phyloP scores from a whole-genome alignment of 2,329 filamentous ascomycete genomes.

The Trichocomaceae sp. region DNA sequence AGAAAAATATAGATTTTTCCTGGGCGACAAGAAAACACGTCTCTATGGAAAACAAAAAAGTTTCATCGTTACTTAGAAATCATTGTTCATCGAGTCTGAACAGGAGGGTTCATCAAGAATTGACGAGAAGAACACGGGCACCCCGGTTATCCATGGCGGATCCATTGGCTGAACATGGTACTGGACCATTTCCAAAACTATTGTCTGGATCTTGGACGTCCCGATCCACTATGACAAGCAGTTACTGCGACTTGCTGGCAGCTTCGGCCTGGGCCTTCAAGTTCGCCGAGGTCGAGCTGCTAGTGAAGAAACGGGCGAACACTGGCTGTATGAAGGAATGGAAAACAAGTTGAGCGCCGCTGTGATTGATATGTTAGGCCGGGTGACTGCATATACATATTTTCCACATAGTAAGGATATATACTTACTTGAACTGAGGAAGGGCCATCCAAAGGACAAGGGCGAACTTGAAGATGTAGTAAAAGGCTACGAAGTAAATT shows the following conservation, averaged over 20 bases:
- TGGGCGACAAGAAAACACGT: background rate
- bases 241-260: conserved; percentile 48
- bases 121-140: background rate
- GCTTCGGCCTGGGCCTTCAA: conserved; percentile 83
- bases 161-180: conserved; percentile 2
- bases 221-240: conserved; percentile 8
- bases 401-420: conserved; percentile 12
- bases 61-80: background rate
- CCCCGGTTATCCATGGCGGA: background rate
- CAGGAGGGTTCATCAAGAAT: background rate
- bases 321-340: conserved; percentile 88
- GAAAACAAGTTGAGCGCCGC: conserved; percentile 94
- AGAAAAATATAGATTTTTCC: background rate
- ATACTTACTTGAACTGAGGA: conserved; percentile 77
- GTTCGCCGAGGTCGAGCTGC: conserved; percentile 71
- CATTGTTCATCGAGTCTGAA: background rate
- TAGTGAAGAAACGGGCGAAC: conserved; percentile 83
- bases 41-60: background rate
- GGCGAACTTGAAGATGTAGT: conserved; percentile 99
- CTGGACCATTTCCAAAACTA: background rate
- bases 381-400: no score
- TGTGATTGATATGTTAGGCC: conserved; percentile 31
- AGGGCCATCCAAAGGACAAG: conserved; percentile 97
- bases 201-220: conserved; percentile 18
- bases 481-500: conserved; percentile 58